Percentiles rank a stretch among this genome's conserved stretches.
These are phyloP conservation scores for Cyberlindnera japonica DNA, from an alignment of 805 yeast species.

Conservation along the genomic window DNA sequence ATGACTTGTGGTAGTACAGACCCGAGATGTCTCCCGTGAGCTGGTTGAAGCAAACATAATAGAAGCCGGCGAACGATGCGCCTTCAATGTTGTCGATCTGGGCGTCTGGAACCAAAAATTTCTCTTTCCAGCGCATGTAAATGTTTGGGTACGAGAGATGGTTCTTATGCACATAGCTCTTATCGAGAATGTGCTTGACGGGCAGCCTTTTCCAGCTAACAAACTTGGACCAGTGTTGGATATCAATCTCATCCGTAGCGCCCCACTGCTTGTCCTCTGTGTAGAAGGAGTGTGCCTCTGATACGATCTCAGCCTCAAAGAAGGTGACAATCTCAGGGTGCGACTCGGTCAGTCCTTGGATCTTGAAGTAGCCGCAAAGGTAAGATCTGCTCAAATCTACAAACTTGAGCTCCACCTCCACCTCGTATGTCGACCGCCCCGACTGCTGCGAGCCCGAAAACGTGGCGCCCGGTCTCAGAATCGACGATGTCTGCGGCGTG, in stretches of 20 bases:
- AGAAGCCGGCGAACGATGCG: constrained; percentile 91
- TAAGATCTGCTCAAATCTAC: constrained; percentile 55
- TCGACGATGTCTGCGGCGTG: constrained; percentile 32
- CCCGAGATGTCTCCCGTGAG: constrained; percentile 73
- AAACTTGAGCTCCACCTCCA: constrained; percentile 61
- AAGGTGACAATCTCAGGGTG: constrained; percentile 73
- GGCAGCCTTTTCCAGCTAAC: constrained; percentile 37
- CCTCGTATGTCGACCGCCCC: constrained; percentile 60
- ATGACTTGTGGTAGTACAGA: constrained; percentile 73
- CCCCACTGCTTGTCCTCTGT: constrained; percentile 44
- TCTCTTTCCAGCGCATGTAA: constrained; percentile 95
- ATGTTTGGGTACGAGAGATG: constrained; percentile 44
- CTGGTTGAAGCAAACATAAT: constrained; percentile 81
- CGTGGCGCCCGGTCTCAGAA: constrained; percentile 56
- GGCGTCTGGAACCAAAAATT: constrained; percentile 80
- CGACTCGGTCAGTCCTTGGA: constrained; percentile 61
- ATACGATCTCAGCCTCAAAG: constrained; percentile 64
- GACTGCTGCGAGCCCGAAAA: constrained; percentile 71
- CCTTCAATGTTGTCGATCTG: constrained; percentile 45
- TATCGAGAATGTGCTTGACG: constrained; percentile 15
- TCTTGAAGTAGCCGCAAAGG: constrained; percentile 62
- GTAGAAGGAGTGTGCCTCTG: constrained; percentile 47
- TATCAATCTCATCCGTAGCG: constrained; percentile 53
- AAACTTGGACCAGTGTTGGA: constrained; percentile 65
- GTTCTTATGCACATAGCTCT: constrained; percentile 27